Evolutionary conservation across 148 eudicot species (phyloP).

Genomic region (Chenopodium formosanum): DNA sequence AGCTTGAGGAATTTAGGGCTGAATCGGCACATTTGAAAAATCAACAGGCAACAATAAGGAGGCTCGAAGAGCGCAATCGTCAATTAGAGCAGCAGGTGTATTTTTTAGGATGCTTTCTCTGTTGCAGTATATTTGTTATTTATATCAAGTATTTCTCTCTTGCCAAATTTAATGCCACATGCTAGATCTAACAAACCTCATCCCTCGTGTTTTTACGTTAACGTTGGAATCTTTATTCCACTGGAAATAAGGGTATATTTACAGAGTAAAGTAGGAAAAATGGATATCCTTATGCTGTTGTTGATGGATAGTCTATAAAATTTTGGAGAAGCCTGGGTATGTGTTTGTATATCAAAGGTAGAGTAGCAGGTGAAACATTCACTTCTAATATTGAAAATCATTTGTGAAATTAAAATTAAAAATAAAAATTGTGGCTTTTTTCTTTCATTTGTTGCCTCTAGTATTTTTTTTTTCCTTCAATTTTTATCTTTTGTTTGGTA

Average conservation of each 20-base stretch:
- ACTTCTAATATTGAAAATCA: not conserved
- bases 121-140: not conserved
- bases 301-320: not conserved
- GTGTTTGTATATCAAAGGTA: not conserved
- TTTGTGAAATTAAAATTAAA: not conserved
- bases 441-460: not conserved
- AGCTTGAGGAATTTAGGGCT: conserved; percentile 92
- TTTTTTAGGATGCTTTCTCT: not conserved
- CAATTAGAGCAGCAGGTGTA: conserved; percentile 89
- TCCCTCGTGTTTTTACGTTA: too few relatives aligned
- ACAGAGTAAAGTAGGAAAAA: not conserved
- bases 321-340: not conserved
- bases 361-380: not conserved
- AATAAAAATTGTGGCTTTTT: not conserved
- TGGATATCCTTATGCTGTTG: not conserved
- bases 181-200: too few relatives aligned
- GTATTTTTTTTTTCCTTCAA: not conserved
- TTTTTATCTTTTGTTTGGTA: not conserved
- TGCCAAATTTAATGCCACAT: not conserved
- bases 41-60: conserved; percentile 97
- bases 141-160: not conserved
- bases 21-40: conserved; percentile 95
- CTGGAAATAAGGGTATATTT: not conserved
- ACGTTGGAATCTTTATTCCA: too few relatives aligned
- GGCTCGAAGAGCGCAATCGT: conserved; percentile 97